Evolutionary conservation across 805 yeast species (phyloP), one percentile per base, ranked within the genome.

Genomic region (Debaryomyces castellii): DNA sequence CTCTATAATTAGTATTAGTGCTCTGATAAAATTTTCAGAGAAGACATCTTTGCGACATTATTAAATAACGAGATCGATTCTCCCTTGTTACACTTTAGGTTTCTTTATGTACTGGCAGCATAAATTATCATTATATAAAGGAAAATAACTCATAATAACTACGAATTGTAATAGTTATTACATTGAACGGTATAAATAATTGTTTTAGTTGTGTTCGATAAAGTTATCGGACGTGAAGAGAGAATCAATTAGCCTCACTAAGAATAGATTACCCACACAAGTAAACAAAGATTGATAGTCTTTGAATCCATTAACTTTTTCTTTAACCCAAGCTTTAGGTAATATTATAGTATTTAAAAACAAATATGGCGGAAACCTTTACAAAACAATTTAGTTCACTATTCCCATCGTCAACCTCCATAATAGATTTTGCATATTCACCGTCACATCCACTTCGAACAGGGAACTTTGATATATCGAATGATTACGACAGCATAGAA

Each of bases 401-500:
- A 39, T 51, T 53, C 36, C 64, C 61, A 5, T 44, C 53, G 17
- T 50, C 53, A 39, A 66, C 73, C 14, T 75, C 82, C 0, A 81
- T 89, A 16, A 81, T 83, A 50, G 98, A 92, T 65, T 92, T 81
- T 70, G 98, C 91, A 21, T 91, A 92, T 58, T 80, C 81, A 5
- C 74, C 70, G 12, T 65, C 74, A 23, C 83, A 88, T 51, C 91
- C 94, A 1, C 68, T 88, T 41, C 86, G 87, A 63, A 79, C 78
- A 51, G 96, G 95, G 23, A 49, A 56, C 24, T 58, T 47, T 40
- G 23, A 18, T n/a, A 40, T 23, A 25, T 27, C 44, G 14, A 17
- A 22, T 12, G 23, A n/a, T 27, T 34, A 37, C 30, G 43, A 41
- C 14, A 44, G 23, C 27, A 42, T 41, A 23, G 47, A 36, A 33